phyloP scores from a whole-genome alignment of 805 yeast species.

The Tetrapisispora nanseiensis region DNA sequence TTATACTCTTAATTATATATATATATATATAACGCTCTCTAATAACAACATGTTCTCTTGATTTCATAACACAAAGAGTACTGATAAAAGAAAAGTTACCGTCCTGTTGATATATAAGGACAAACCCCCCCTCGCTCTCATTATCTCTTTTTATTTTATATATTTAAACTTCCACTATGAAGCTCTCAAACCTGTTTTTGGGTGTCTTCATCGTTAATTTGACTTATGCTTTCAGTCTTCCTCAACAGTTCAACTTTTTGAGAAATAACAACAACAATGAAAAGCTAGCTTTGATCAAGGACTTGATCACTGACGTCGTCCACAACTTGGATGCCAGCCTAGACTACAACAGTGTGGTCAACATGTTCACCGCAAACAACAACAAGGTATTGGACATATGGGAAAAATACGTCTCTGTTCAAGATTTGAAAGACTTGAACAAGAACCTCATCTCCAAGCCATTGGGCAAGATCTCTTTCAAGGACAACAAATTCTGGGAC shows the following conservation, averaged over 20 bases:
- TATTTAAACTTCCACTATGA: too few relatives aligned
- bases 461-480: slow-evolving; percentile 23
- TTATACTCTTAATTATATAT: too few relatives aligned
- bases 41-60: too few relatives aligned
- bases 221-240: neutral
- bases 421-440: slow-evolving; percentile 1
- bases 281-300: neutral
- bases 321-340: neutral
- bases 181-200: neutral
- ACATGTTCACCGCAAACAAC: neutral
- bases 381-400: neutral
- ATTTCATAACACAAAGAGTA: too few relatives aligned
- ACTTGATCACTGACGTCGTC: neutral
- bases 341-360: neutral
- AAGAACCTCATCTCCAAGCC: slow-evolving; percentile 36
- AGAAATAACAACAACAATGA: neutral
- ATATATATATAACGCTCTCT: too few relatives aligned
- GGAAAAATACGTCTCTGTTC: slow-evolving; percentile 1
- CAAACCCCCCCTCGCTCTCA: too few relatives aligned
- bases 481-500: slow-evolving; percentile 13
- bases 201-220: neutral
- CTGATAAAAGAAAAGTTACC: too few relatives aligned
- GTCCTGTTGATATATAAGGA: too few relatives aligned
- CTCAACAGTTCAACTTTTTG: slow-evolving; percentile 3
- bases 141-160: too few relatives aligned